Evolutionary conservation across 2,329 filamentous ascomycete genomes (phyloP).

Genomic region (Ceratocystis lukuohia): DNA sequence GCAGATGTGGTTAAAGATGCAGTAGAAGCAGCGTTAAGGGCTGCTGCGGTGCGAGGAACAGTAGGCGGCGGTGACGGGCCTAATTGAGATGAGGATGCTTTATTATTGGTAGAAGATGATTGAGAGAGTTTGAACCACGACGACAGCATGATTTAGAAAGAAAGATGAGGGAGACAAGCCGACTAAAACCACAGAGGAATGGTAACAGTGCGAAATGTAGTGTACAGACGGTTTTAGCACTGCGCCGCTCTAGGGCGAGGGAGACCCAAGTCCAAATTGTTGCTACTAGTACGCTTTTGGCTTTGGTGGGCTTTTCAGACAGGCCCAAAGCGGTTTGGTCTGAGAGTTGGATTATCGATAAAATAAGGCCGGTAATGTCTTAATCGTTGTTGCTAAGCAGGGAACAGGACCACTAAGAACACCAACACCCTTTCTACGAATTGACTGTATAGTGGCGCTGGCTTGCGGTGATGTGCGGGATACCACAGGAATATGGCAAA

Average conservation of each 20-base stretch:
- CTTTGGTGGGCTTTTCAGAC: slow-evolving; percentile 10
- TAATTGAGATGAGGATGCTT: not conserved
- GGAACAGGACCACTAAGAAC: not conserved
- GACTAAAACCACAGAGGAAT: slow-evolving; percentile 10
- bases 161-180: slow-evolving; percentile 9
- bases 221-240: not conserved
- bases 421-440: slow-evolving; percentile 2
- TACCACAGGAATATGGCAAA: not conserved
- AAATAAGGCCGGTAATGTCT: slow-evolving; percentile 7
- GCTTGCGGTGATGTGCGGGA: not conserved
- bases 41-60: not conserved
- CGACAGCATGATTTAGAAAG: slow-evolving; percentile 13
- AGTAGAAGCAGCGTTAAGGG: not conserved
- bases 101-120: not conserved
- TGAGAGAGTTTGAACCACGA: slow-evolving; percentile 8
- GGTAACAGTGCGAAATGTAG: slow-evolving; percentile 4
- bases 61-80: not conserved
- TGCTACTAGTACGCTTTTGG: slow-evolving; percentile 14
- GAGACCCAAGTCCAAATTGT: not conserved
- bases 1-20: not conserved
- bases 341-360: slow-evolving; percentile 6
- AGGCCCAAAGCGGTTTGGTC: slow-evolving; percentile 1
- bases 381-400: slow-evolving; percentile 3
- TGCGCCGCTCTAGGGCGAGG: not conserved
- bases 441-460: not conserved